These are phyloP conservation scores for Carex littledalei DNA, from an alignment of 176 grass and related monocot species.

Conservation along the genomic window DNA sequence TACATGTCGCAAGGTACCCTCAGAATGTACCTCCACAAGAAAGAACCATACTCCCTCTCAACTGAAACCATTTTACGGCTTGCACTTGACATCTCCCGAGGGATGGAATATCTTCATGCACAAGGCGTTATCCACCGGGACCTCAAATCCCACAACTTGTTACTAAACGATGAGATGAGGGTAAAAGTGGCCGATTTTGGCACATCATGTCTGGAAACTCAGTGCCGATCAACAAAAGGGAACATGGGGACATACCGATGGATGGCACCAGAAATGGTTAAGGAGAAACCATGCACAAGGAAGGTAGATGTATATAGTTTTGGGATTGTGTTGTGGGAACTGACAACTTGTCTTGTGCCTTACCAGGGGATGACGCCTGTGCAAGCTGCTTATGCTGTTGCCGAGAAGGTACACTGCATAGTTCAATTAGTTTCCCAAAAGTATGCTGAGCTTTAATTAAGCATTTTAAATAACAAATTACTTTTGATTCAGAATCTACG, in stretches of 20 bases:
- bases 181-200: conserved; percentile 97
- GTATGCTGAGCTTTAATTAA: not conserved
- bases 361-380: conserved; percentile 98
- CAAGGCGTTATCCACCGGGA: conserved; percentile 96
- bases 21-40: conserved; percentile 98
- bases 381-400: conserved; percentile 87
- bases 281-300: conserved; percentile 91
- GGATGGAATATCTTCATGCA: conserved; percentile 93
- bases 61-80: conserved; percentile 76
- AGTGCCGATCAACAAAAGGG: conserved; percentile 63
- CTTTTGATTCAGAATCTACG: conserved; percentile 52
- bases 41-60: conserved; percentile 89
- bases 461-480: not conserved
- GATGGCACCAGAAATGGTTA: conserved; percentile 98
- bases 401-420: conserved; percentile 48
- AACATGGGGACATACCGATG: conserved; percentile 98
- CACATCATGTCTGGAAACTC: conserved; percentile 84
- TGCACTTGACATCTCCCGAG: conserved; percentile 85
- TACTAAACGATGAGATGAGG: conserved; percentile 94
- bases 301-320: conserved; percentile 99
- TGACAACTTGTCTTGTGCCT: conserved; percentile 90
- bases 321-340: conserved; percentile 96
- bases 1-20: conserved; percentile 99
- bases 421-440: no score
- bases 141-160: conserved; percentile 94